Evolutionary conservation across 2,329 filamentous ascomycete genomes (phyloP), one percentile per base, ranked within the genome.

Genomic region (Davidsoniella virescens): DNA sequence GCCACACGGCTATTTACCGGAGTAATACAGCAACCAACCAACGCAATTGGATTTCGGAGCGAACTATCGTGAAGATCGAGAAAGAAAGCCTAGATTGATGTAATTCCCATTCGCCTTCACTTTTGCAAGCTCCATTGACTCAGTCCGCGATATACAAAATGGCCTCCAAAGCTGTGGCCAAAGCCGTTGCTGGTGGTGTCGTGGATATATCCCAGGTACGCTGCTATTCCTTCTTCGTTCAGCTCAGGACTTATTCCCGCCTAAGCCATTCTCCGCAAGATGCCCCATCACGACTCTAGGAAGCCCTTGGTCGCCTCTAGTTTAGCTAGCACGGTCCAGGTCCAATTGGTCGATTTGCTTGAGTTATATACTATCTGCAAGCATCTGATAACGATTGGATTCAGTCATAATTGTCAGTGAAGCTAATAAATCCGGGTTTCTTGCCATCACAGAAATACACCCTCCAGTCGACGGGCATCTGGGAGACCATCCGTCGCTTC

Each of bases 391-490:
- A 47, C 47, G 44, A 39, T 49, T 23, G 50, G 40, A 54, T 55
- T 55, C 54, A 54, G 52, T 58, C 20, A 23, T 5, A 58, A 60
- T 56, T 49, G 44, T 41, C 5, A 51, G 9, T 37, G 4, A n/a
- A 18, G 23, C 37, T n/a, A 12, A 17, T 47, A 36, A 18, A 38
- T 16, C 18, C 10, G 3, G 7, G 6, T n/a, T 7, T 3, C 23
- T 49, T 46, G 45, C 41, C 4, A 50, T 4, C 38, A 29, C 61
- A 98, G 90, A 96, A 96, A 84, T 90, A 98, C 70, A 94, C 88
- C 36, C 72, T 96, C 56, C 85, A 94, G 64, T 92, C 90, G 47
- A 78, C 74, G 38, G 92, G 92, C 39, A 70, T 96, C 66, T 96
- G 87, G 84, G 87, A 90, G 62, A 70, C 70, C 51, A 70, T 98